Evolutionary conservation across 2,329 filamentous ascomycete genomes (phyloP).

Genomic region (Fusarium buxicola): DNA sequence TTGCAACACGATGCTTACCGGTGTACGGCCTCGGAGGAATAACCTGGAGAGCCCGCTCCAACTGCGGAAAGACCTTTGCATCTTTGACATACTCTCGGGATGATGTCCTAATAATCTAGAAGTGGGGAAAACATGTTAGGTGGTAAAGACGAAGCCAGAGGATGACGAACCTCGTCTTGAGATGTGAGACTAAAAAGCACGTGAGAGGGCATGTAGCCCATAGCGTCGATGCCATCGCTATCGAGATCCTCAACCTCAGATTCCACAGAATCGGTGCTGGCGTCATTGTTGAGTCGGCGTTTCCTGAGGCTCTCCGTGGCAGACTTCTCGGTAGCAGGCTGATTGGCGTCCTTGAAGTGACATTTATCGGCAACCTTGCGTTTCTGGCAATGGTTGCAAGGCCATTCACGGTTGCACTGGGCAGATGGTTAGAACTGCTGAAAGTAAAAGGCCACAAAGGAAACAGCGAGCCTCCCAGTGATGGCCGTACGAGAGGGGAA

Average conservation of each 20-base stretch:
- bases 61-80: conserved; percentile 43
- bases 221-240: conserved; percentile 47
- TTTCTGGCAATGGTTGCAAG: conserved; percentile 55
- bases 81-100: conserved; percentile 42
- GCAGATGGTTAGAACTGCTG: conserved; percentile 16
- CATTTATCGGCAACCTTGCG: conserved; percentile 54
- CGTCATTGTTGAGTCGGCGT: conserved; percentile 37
- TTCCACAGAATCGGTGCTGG: conserved; percentile 28
- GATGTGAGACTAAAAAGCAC: conserved; percentile 46
- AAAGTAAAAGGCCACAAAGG: not conserved
- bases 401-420: conserved; percentile 56
- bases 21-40: conserved; percentile 51
- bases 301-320: conserved; percentile 39
- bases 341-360: conserved; percentile 46
- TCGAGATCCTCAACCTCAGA: conserved; percentile 43
- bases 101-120: conserved; percentile 23
- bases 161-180: conserved; percentile 42
- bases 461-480: too few relatives aligned
- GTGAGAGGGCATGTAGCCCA: conserved; percentile 53
- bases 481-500: not conserved
- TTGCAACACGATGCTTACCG: conserved; percentile 42
- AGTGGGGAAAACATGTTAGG: not conserved
- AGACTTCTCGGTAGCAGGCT: conserved; percentile 39
- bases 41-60: conserved; percentile 48
- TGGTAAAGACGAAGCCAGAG: not conserved